Evolutionary conservation across 257 asterid species (phyloP).

Genomic region (Solanum boliviense): DNA sequence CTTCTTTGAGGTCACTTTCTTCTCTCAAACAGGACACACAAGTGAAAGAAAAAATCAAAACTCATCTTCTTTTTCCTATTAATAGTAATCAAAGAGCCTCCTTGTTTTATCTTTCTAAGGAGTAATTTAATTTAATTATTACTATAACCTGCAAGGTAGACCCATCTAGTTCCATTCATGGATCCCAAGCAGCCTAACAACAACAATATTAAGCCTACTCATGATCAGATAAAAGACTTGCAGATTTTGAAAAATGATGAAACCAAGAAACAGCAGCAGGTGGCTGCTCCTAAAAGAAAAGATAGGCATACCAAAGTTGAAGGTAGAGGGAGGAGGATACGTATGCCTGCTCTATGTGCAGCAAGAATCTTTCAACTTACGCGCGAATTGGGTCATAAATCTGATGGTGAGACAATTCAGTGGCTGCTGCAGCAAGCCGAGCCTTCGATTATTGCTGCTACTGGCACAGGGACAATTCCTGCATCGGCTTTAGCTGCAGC

Average conservation of each 20-base stretch:
- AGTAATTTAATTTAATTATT: background rate
- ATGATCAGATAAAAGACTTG: slow-evolving; percentile 19
- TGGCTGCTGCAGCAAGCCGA: slow-evolving; percentile 75
- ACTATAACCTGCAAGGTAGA: background rate
- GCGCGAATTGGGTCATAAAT: slow-evolving; percentile 69
- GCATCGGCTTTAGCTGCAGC: slow-evolving; percentile 62
- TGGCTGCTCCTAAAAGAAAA: slow-evolving; percentile 42
- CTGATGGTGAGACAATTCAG: slow-evolving; percentile 73
- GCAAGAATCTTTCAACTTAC: slow-evolving; percentile 70
- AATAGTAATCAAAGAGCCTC: background rate
- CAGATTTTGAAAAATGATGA: slow-evolving; percentile 21
- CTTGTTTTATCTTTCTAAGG: background rate
- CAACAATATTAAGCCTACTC: slow-evolving; percentile 8
- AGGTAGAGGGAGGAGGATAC: slow-evolving; percentile 65
- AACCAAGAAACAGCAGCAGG: slow-evolving; percentile 19
- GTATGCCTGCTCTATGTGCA: slow-evolving; percentile 82
- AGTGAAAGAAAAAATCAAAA: background rate
- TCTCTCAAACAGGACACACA: background rate
- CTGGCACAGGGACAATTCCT: slow-evolving; percentile 67
- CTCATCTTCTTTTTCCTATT: background rate
- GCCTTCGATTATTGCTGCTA: slow-evolving; percentile 66
- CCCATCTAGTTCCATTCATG: slow-evolving; percentile 24
- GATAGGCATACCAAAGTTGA: slow-evolving; percentile 74
- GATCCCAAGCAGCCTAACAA: slow-evolving; percentile 21
- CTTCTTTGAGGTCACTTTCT: background rate